Conservation (phyloP, 257 asterid species). For the Nicotiana undulata region DNA sequence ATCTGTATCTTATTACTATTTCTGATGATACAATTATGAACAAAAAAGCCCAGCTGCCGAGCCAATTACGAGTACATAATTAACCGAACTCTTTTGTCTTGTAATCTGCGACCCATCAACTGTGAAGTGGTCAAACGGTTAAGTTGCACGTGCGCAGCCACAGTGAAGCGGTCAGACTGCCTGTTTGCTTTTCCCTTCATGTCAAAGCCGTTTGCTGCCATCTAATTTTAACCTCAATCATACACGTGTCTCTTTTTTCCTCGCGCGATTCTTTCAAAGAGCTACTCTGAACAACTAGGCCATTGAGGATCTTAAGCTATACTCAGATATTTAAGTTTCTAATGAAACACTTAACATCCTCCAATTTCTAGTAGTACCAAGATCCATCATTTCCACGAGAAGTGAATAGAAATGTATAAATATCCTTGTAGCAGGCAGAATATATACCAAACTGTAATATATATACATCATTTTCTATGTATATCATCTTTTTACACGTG, state of each 20-base stretch:
- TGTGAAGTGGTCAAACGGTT: background rate
- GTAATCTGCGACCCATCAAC: background rate
- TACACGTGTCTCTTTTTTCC: background rate
- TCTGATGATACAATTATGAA: background rate
- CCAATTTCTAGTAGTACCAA: background rate
- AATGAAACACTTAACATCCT: background rate
- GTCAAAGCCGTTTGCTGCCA: background rate
- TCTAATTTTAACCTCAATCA: no score
- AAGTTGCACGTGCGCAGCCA: background rate
- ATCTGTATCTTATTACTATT: no score
- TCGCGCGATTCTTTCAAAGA: background rate
- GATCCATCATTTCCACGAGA: background rate
- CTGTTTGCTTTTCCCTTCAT: background rate
- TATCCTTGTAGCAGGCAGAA: background rate
- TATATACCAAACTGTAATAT: background rate
- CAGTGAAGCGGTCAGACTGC: background rate
- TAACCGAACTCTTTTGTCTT: background rate
- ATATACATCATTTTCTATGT: background rate
- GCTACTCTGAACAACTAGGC: background rate
- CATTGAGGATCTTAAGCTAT: background rate
- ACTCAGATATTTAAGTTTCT: no score
- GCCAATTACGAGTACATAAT: background rate
- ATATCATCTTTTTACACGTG: background rate
- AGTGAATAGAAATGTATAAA: background rate
- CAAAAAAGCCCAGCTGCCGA: background rate